Conservation (phyloP, 1,284 basidiomycete species). For the Ceratobasidium sp. region DNA sequence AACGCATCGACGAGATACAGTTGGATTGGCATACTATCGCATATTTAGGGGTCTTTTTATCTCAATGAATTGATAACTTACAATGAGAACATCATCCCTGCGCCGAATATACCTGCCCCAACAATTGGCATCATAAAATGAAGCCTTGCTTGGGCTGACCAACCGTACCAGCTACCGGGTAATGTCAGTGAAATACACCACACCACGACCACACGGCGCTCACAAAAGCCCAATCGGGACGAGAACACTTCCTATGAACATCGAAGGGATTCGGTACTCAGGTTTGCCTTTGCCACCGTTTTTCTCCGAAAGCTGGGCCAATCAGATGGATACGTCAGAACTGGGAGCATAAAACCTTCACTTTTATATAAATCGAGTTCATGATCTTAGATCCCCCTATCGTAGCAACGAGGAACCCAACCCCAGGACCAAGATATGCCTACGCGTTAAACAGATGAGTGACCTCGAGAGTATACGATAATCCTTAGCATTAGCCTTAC, state of each 20-base stretch:
- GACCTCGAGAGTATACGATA: not conserved
- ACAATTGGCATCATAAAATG: slow-evolving; percentile 80
- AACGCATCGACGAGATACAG: slow-evolving; percentile 68
- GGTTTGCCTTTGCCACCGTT: slow-evolving; percentile 45
- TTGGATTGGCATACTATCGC: slow-evolving; percentile 27
- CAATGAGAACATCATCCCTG: slow-evolving; percentile 50
- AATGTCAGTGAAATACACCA: not conserved
- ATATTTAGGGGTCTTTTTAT: not conserved
- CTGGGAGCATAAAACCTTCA: slow-evolving; percentile 50
- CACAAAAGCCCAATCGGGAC: slow-evolving; percentile 44
- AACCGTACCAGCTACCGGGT: slow-evolving; percentile 68
- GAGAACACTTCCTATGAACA: slow-evolving; percentile 43
- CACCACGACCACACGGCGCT: not conserved
- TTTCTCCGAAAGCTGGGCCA: slow-evolving; percentile 40
- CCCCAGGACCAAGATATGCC: slow-evolving; percentile 65
- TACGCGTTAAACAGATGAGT: not conserved
- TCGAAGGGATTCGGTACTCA: slow-evolving; percentile 45
- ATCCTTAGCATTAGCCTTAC: not conserved
- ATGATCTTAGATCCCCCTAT: slow-evolving; percentile 59
- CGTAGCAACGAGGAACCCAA: slow-evolving; percentile 62
- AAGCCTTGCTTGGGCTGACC: slow-evolving; percentile 65
- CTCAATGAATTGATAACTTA: no score
- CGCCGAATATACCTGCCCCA: slow-evolving; percentile 54
- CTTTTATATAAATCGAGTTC: slow-evolving; percentile 60
- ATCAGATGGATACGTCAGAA: not conserved